Evolutionary conservation across 352 stramenopile genomes (phyloP).

Genomic region (Pythium rhizo-oryzae): DNA sequence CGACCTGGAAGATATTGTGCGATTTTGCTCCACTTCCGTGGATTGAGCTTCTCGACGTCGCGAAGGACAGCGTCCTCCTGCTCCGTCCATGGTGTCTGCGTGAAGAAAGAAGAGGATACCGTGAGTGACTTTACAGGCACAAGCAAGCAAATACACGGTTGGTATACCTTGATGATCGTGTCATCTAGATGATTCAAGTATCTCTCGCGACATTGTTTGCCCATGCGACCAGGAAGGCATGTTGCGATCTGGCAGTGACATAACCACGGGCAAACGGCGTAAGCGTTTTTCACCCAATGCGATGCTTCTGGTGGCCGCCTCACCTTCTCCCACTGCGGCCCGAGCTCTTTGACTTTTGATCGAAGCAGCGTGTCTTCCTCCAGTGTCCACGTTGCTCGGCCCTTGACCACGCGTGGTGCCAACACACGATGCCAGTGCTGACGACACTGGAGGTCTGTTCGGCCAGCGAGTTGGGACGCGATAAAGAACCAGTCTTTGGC

Average conservation of each 20-base stretch:
- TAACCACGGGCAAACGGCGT: too few species aligned
- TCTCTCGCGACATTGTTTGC: constrained; percentile 76
- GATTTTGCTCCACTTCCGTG: constrained; percentile 53
- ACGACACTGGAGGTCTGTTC: constrained; percentile 75
- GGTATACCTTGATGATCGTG: constrained; percentile 51
- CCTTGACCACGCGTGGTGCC: constrained; percentile 54
- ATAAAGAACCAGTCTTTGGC: constrained; percentile 76
- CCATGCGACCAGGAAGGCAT: constrained; percentile 55
- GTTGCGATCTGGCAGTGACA: constrained; percentile 44
- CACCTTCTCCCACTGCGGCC: constrained; percentile 65
- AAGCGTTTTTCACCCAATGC: too few species aligned
- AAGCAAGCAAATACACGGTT: background rate
- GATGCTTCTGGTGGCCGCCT: background rate
- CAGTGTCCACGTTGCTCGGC: constrained; percentile 54
- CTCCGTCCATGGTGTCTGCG: constrained; percentile 51
- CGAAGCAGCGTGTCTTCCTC: constrained; percentile 51
- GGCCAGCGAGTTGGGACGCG: constrained; percentile 62
- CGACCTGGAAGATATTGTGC: constrained; percentile 48
- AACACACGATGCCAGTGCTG: constrained; percentile 79
- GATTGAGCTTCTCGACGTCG: constrained; percentile 28
- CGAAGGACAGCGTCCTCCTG: constrained; percentile 49
- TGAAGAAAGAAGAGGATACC: background rate
- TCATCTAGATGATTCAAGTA: constrained; percentile 68
- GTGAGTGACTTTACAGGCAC: background rate
- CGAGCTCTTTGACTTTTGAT: constrained; percentile 47